Evolutionary conservation across 257 asterid species (phyloP).

Genomic region (Ajuga chamaepitys): DNA sequence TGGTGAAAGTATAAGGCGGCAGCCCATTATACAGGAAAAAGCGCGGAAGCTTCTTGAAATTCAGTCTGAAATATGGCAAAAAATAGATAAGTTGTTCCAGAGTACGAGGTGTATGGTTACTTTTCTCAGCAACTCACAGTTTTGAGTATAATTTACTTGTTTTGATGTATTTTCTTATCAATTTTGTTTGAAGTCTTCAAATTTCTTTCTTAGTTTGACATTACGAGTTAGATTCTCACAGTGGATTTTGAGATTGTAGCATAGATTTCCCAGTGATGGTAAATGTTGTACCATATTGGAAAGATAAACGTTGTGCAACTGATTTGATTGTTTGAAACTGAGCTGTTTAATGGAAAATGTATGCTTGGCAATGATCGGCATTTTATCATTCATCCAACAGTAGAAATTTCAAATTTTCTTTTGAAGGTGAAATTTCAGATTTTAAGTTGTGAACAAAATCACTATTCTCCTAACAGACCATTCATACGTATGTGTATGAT

Average conservation of each 20-base stretch:
- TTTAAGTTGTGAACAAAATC: no score
- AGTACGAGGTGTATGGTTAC: conserved; percentile 72
- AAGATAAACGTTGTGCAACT: background rate
- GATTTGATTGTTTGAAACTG: no score
- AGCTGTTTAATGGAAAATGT: no score
- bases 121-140: conserved; percentile 72
- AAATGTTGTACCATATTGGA: background rate
- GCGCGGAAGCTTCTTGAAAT: conserved; percentile 55
- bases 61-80: conserved; percentile 73
- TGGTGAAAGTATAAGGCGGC: conserved; percentile 67
- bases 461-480: no score
- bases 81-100: conserved; percentile 64
- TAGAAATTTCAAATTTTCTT: no score
- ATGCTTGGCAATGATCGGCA: no score
- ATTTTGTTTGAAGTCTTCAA: background rate
- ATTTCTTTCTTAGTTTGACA: no score
- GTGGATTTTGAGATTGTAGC: background rate
- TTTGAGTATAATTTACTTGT: conserved; percentile 25
- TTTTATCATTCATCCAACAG: no score
- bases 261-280: background rate
- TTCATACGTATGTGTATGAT: no score
- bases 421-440: no score
- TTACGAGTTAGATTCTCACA: background rate
- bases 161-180: conserved; percentile 11
- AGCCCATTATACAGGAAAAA: conserved; percentile 50